Evolutionary conservation across 768 basidiomycete genomes (phyloP), one percentile per base, ranked within the genome.

Genomic region (Tricholoma matsutake): DNA sequence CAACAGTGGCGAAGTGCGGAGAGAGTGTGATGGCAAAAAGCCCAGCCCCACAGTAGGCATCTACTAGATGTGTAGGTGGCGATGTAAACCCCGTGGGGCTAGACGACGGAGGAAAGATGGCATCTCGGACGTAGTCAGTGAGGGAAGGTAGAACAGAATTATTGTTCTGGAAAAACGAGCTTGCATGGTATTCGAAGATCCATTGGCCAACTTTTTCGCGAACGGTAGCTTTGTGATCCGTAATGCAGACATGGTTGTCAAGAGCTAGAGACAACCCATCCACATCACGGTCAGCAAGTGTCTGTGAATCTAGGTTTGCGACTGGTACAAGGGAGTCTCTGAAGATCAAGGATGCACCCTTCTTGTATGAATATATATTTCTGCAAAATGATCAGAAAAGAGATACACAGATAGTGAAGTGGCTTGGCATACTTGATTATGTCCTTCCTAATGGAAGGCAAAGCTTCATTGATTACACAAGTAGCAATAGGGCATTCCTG

Each of bases 101-200:
- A 59, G 68, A 56, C 16, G 69, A 43, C 0, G 69, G 58, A 18
- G 74, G 75, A 67, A 87, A 86, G 67, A 95, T 86, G 57, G 89
- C 86, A 29, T 88, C 83, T 47, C 82, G 81, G 58, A 96, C 94
- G 75, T 96, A 93, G 61, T 83, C 71, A n/a, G 91, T 91, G 55
- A 99, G 82, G 0, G 92, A 87, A 6, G 86, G 80, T 29, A 98
- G 84, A 39, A 96, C 91, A 6, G 92, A 86, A 70, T 96, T 96
- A 83, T 99, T 99, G 79, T 98, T 98, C 71, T 99, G 96, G 83
- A 98, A 98, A 81, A 98, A 99, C 4, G 92, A 90, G 52, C 90
- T 87, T 6, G 88, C 92, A 20, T 80, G 83, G 74, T 92, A 96
- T 70, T 95, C 88, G 75, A 98, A 97, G 49, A 89, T 73, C 71